Base-by-base conservation (phyloP, 2,329 filamentous ascomycete species). In the Talaromyces funiculosus region DNA sequence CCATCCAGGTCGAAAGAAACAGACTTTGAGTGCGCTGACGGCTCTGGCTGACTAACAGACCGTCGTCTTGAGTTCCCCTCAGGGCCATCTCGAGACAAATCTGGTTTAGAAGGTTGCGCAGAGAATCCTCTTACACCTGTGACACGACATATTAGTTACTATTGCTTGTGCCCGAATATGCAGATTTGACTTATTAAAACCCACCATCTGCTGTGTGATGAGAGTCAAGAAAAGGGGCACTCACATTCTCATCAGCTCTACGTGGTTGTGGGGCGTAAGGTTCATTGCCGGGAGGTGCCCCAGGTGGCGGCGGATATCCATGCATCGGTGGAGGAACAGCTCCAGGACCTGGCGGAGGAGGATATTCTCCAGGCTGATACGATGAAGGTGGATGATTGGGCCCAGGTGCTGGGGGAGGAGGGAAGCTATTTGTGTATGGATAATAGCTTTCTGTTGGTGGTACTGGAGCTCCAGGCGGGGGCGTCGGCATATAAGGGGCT, bases 201-300 rank as follows among this genome's bases (percentile, higher is more conserved):
- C 71, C 76, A 79, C 77, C 76, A 74, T 77, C 70, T 66, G 69
- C 64, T 67, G 66, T 65, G 66, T 69, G 71, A 67, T 71, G 66
- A 68, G 72, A 67, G 69, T 72, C 69, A 69, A 68, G 67, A 68
- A 69, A 64, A 66, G 68, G 70, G 72, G 72, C 71, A 80, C 78
- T 80, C 77, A 81, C 79, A 78, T 80, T 80, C 69, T 80, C 78
- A 71, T 80, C 77, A 62, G 72, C 73, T 65, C 75, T 71, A 63
- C 72, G 69, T 54, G 72, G 69, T 66, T 69, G 67, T 29, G 73
- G 66, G 24, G 72, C 71, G 63, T 78, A 78, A n/a, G 71, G 69
- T 61, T 77, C 73, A 33, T 70, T 67, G 57, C 68, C 73, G 53
- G 69, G 68, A 26, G 70, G 70, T 42, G 71, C 67, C 53, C 67